Percentiles rank a stretch among this genome's conserved stretches.
Evolutionary conservation across 768 basidiomycete genomes (phyloP).

Genomic region (Podaxis rugospora): DNA sequence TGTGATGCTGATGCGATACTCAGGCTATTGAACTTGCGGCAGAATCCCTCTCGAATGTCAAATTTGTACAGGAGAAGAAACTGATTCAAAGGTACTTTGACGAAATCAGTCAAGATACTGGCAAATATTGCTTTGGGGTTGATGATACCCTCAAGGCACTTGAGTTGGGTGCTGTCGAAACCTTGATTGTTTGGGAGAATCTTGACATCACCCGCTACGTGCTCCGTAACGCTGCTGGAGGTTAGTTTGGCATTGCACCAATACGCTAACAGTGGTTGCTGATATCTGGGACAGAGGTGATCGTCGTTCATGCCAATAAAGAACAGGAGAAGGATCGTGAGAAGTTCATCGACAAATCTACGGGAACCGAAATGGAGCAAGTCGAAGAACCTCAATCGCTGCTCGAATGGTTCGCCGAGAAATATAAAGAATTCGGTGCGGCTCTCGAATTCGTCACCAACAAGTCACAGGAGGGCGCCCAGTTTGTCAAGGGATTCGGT

Average conservation of each 20-base stretch:
- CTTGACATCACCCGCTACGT: constrained; percentile 85
- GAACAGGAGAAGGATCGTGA: constrained; percentile 91
- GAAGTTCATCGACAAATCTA: constrained; percentile 94
- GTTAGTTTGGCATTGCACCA: constrained; percentile 31
- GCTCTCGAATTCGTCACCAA: constrained; percentile 95
- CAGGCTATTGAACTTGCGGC: constrained; percentile 96
- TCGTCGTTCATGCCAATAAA: constrained; percentile 71
- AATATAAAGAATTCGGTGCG: constrained; percentile 97
- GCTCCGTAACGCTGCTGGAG: constrained; percentile 89
- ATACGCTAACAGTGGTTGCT: background rate
- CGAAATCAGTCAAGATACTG: constrained; percentile 97
- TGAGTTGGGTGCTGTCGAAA: constrained; percentile 95
- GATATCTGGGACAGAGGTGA: constrained; percentile 55
- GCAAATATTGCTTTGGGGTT: constrained; percentile 95
- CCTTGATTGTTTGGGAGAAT: constrained; percentile 98
- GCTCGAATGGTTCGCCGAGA: constrained; percentile 98
- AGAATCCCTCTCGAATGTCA: constrained; percentile 95
- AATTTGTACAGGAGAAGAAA: constrained; percentile 98
- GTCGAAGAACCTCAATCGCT: constrained; percentile 74
- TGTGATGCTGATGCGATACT: background rate
- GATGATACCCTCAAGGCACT: constrained; percentile 95
- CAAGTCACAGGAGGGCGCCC: constrained; percentile 93
- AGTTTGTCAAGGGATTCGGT: constrained; percentile 98
- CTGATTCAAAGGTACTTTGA: constrained; percentile 99
- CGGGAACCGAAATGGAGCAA: constrained; percentile 94